Conservation (phyloP, 176 grass and related monocot species). For the Juncus inflexus region DNA sequence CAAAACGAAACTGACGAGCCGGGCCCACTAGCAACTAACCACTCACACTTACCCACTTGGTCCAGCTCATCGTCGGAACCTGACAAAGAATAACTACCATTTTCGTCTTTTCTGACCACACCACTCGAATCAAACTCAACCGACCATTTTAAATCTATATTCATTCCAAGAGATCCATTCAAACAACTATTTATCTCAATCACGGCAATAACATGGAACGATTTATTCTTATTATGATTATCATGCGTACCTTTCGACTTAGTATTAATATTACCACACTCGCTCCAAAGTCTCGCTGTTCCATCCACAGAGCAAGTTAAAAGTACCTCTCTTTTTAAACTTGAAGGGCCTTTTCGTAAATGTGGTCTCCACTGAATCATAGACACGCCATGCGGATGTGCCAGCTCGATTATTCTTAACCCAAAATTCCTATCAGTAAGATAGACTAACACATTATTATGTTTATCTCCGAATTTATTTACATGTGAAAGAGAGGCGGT, state of each 20-base stretch:
- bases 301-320: conserved; percentile 86
- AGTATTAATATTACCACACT: conserved; percentile 31
- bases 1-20: conserved; percentile 53
- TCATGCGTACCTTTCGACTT: conserved; percentile 43
- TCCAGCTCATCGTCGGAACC: conserved; percentile 31
- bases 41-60: conserved; percentile 74
- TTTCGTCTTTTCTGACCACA: conserved; percentile 39
- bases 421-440: conserved; percentile 54
- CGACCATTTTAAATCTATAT: conserved; percentile 74
- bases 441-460: conserved; percentile 55
- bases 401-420: conserved; percentile 44
- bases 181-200: conserved; percentile 69
- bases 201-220: conserved; percentile 66
- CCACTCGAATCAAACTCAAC: conserved; percentile 59
- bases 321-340: conserved; percentile 53
- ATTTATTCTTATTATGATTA: conserved; percentile 30
- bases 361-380: conserved; percentile 94
- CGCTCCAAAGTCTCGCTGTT: conserved; percentile 71
- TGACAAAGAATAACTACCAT: conserved; percentile 50
- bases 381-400: conserved; percentile 57
- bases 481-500: conserved; percentile 35
- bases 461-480: conserved; percentile 19
- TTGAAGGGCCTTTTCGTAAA: conserved; percentile 28
- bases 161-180: conserved; percentile 60
- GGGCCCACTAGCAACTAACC: conserved; percentile 69